Base-by-base conservation (phyloP, 371 early-diverging fungal species). In the Haplosporangium sp. region DNA sequence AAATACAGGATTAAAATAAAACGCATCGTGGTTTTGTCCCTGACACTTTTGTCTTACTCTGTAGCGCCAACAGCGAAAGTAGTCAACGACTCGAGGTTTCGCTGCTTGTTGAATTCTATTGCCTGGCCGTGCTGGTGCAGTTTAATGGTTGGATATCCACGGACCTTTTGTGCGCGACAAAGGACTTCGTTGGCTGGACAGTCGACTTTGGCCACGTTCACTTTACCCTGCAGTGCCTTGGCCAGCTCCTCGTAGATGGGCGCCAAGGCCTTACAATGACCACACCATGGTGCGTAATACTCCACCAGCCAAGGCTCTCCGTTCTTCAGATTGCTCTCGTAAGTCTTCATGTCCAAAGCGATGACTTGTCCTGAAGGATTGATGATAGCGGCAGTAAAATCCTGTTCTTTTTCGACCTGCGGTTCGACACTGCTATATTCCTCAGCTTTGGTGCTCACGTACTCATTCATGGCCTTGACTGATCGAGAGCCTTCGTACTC, bases 281-380 rank as follows among this genome's bases (percentile, higher is more conserved):
- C 83, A 79, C 96, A 96, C 94, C 95, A 95, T 6, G 96, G 95
- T 21, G 95, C 93, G 82, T 88, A 93, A 79, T 91, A 94, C 76
- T 93, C 92, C 68, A 95, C 72, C 64, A 95, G 90, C 92, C 89
- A 92, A 38, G 88, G 85, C 36, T 66, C 47, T n/a, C 63, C 67
- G n/a, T 62, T 45, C 42, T 70, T 52, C 62, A 76, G 20, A 4
- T 55, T 11, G 5, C 23, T 43, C 16, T 66, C 57, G 23, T 76
- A 70, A 38, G 20, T 67, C 46, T 62, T 63, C 21, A 21, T 40
- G 52, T 70, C 70, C 37, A 76, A 47, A 7, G 36, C 62, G 45
- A 70, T 36, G 4, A 76, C 76, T 20, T 76, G 42, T 42, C 76
- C 76, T 4, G 5, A 4, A 2, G 64, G 55, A 46, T 74, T 74